Percentiles rank a stretch among this genome's conserved stretches.
Conservation (phyloP, 202 grass and related monocot species). For the Panicum virgatum region DNA sequence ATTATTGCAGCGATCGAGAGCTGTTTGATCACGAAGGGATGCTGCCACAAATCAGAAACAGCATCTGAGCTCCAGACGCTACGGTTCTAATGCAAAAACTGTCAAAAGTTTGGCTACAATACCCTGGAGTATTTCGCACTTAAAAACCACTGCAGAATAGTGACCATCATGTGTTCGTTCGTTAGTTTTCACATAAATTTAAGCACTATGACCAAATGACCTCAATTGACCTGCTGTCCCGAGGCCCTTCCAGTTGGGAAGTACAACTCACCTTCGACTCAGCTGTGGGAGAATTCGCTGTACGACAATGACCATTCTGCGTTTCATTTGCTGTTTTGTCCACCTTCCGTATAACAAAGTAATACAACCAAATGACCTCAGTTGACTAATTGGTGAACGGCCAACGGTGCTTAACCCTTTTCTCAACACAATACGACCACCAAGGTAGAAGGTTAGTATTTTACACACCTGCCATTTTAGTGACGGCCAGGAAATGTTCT, state of each 20-base stretch:
- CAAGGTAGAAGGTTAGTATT: not conserved
- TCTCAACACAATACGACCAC: not conserved
- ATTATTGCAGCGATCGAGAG: no score
- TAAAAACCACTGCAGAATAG: not conserved
- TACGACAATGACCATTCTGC: not conserved
- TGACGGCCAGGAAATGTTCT: conserved; percentile 17
- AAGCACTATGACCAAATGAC: not conserved
- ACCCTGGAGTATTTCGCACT: not conserved
- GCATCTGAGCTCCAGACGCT: not conserved
- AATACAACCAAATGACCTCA: conserved; percentile 25
- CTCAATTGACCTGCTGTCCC: not conserved
- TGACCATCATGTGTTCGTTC: not conserved
- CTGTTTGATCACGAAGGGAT: not conserved
- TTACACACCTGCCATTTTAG: conserved; percentile 17
- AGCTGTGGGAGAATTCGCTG: no score
- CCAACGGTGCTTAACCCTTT: not conserved
- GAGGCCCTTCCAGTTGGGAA: not conserved
- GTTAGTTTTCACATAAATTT: not conserved
- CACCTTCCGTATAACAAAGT: not conserved
- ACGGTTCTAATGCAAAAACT: not conserved
- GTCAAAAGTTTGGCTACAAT: not conserved
- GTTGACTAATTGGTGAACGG: conserved; percentile 1
- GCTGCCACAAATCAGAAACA: not conserved
- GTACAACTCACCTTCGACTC: not conserved
- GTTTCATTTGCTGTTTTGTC: not conserved